phyloP scores from a whole-genome alignment of 208 protist genomes.

The Trypanosoma platydactyli region DNA sequence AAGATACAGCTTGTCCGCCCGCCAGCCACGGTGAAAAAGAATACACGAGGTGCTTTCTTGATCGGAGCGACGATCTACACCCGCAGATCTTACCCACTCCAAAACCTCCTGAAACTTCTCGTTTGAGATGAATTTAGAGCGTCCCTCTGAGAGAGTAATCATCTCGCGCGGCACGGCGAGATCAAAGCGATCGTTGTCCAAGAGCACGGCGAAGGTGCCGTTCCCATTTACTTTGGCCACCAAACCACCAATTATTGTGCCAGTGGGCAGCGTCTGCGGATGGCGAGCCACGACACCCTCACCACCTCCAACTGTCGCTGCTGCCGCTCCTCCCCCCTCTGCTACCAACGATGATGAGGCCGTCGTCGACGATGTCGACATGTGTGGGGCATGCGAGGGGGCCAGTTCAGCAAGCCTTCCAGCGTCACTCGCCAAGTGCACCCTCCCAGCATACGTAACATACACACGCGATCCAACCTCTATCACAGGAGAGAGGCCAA shows the following conservation, averaged over 20 bases:
- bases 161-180: constrained; percentile 64
- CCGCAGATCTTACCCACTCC: constrained; percentile 78
- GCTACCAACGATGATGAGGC: background rate
- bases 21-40: constrained; percentile 82
- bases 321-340: background rate
- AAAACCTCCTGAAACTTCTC: constrained; percentile 60
- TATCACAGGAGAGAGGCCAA: constrained; percentile 67
- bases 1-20: constrained; percentile 77
- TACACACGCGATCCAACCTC: constrained; percentile 80
- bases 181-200: constrained; percentile 87
- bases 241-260: constrained; percentile 56
- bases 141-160: constrained; percentile 60
- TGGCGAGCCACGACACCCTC: background rate
- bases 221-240: constrained; percentile 82
- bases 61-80: constrained; percentile 56
- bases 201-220: constrained; percentile 68
- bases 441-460: constrained; percentile 51
- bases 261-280: constrained; percentile 11
- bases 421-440: background rate
- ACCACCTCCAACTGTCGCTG: background rate
- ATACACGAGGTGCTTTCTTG: constrained; percentile 78
- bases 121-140: constrained; percentile 50
- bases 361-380: background rate
- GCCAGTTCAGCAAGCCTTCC: background rate
- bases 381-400: background rate